Evolutionary conservation across 108 stramenopile species (phyloP).

Genomic region (Cyclotella sp.): DNA sequence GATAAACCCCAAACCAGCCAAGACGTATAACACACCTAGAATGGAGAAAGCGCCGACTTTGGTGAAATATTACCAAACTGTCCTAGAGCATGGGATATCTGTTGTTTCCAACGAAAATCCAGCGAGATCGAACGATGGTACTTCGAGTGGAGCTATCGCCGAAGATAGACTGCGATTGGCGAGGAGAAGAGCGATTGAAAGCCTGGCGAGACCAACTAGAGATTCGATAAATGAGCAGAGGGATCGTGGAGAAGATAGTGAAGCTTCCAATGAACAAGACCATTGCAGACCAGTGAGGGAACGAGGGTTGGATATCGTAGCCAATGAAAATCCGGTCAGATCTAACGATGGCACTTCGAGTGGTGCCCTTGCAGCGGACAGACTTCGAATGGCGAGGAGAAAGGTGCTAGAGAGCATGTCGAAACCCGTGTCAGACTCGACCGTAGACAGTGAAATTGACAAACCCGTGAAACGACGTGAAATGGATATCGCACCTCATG

Average conservation of each 20-base stretch:
- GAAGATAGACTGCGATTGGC: conserved; percentile 40
- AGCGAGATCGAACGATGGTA: conserved; percentile 39
- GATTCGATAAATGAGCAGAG: too few species aligned
- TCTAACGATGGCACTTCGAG: conserved; percentile 51
- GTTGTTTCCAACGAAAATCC: conserved; percentile 37
- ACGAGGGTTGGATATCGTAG: conserved; percentile 4
- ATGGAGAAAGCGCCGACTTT: background rate
- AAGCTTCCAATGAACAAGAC: too few species aligned
- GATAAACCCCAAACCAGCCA: background rate
- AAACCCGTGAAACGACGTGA: too few species aligned
- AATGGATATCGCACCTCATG: too few species aligned
- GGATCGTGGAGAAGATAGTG: too few species aligned
- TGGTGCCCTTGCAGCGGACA: conserved; percentile 40
- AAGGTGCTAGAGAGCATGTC: conserved; percentile 22
- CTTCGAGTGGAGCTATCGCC: conserved; percentile 45
- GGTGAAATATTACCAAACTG: background rate
- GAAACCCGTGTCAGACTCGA: conserved; percentile 7
- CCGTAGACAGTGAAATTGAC: too few species aligned
- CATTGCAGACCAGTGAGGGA: background rate
- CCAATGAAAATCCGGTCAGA: conserved; percentile 37
- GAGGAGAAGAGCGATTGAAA: conserved; percentile 31
- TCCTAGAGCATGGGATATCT: conserved; percentile 6
- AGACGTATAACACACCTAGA: background rate
- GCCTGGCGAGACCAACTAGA: conserved; percentile 6
- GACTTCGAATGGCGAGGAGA: conserved; percentile 38